Base-by-base conservation (phyloP, 345 rosid genomes). In the Moricandia moricandioides region DNA sequence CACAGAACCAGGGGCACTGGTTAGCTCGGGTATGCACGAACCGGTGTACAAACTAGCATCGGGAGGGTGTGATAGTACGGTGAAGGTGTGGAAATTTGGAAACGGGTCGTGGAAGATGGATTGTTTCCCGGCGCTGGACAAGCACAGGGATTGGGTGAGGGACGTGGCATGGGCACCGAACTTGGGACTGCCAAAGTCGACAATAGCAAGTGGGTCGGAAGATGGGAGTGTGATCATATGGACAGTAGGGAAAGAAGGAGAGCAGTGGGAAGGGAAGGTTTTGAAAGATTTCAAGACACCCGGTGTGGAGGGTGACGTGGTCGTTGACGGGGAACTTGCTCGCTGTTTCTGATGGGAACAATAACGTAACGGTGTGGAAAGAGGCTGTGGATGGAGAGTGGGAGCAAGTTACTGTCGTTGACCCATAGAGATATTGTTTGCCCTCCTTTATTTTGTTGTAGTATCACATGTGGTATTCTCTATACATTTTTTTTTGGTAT, bases 161-260 rank as follows among this genome's bases (percentile, higher is more conserved):
- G 91, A 85, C 39, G 91, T 87, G 67, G 89, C 89, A 0, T 87
- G 91, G 91, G 91, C 91, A 59, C 91, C 91, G 1, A 87, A 84
- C 80, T 75, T 87, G 78, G 91, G 91, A 47, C 87, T 87, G 21
- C 86, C 85, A 1, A 87, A 87, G 65, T 85, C 89, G 34, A 87
- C 89, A 35, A 83, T 87, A 60, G 91, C 89, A 0, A 87, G 91
- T 40, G 86, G 84, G 5, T 87, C 91, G 18, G 86, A 87, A 69
- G 91, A 87, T 69, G 91, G 91, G 52, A 85, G 77, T 0, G 91
- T 85, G 54, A 79, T 87, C 35, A 80, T 87, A 71, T 85, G 91
- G 91, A 81, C 88, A 0, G 74, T 68, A 10, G 82, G 80, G 40
- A 85, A 80, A 80, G 89, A 85, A 84, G 89, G 91, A 9, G 86